Base-by-base conservation (phyloP, 2,329 filamentous ascomycete genomes). In the Ramularia endophylla region DNA sequence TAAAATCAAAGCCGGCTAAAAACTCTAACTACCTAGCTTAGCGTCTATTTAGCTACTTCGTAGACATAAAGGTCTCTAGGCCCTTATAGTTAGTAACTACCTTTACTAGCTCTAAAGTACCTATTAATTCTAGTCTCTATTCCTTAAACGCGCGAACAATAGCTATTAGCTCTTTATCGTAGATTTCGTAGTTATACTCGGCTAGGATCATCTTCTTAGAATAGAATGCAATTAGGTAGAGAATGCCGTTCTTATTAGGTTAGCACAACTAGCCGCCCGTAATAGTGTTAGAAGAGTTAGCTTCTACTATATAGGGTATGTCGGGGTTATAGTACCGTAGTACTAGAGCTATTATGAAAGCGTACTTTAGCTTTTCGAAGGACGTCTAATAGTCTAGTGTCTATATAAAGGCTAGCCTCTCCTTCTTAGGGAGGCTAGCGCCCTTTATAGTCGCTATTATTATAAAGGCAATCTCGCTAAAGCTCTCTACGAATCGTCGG, bases 161-260 rank as follows among this genome's bases (percentile, higher is more conserved):
- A 15, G 32, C 32, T 34, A 34, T 34, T 34, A 34, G 5, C 4
- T 34, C 32, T 11, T 34, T 34, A 11, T 34, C 32, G 31, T 34
- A 34, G 31, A 34, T 34, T 12, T 34, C 7, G 9, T 34, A 34
- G 32, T 34, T 34, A 11, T 6, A 34, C 8, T 34, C 11, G 11
- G 32, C 32, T 13, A 13, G 32, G 8, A 11, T 19, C 12, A 34
- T 34, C 32, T 34, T 34, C 17, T 34, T 34, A 2, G 16, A 34
- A 17, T 18, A 19, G 6, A 18, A 34, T 11, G 31, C 31, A 12
- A 34, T 19, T 17, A 29, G 22, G 11, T 25, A 11, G 6, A 25
- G 22, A 6, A 25, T 11, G 6, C 22, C 22, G 22, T 25, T 25
- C 11, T 25, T 11, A 11, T 25, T 11, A 11, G 22, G 22, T 25